Base-by-base conservation (phyloP, 2,329 filamentous ascomycete species). In the Xylaria digitata region DNA sequence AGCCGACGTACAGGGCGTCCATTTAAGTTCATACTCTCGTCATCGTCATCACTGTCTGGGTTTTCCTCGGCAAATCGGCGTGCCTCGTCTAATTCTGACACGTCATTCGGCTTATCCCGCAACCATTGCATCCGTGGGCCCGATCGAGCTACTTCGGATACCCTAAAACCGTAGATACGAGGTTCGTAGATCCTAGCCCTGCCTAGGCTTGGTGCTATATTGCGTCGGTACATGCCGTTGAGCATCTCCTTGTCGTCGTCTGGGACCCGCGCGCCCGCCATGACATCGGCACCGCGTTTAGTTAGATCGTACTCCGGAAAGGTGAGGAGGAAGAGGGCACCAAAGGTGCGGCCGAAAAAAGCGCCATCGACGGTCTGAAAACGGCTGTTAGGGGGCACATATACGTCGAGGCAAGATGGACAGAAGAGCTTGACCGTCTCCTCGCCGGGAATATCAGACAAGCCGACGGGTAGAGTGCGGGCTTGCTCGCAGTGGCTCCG, bases 391-490 rank as follows among this genome's bases (percentile, higher is more conserved):
- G 96, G 96, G 3, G 96, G 96, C 0, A 96, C 96, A 80, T 98
- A 99, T 75, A 98, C 93, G 78, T 99, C 96, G 72, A 97, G 88
- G 80, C 96, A 99, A 69, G 93, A 94, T 2, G 96, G 96, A 78
- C 96, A 99, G 83, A 97, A 99, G 23, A 99, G 88, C 83, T 99
- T 99, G 76, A 99, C 96, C 0, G 96, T 99, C 77, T 99, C 95
- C 79, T 97, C 92, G 71, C 96, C 96, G 0, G 96, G 95, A 54
- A 95, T 96, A 80, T 99, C 96, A 65, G 93, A 97, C 68, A 96
- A 87, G 43, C 96, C 96, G 21, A 99, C 95, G 1, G 96, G 96
- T 5, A 99, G 86, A 15, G 97, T 96, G 75, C 95, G 91, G 71
- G 93, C 92, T 67, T 92, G 91, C 75, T 94, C 92, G 85, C 96